A percentile compares a stretch with the other conserved stretches of the same genome.
phyloP scores from a whole-genome alignment of 306 rosid genomes.

The Rubus idaeus region DNA sequence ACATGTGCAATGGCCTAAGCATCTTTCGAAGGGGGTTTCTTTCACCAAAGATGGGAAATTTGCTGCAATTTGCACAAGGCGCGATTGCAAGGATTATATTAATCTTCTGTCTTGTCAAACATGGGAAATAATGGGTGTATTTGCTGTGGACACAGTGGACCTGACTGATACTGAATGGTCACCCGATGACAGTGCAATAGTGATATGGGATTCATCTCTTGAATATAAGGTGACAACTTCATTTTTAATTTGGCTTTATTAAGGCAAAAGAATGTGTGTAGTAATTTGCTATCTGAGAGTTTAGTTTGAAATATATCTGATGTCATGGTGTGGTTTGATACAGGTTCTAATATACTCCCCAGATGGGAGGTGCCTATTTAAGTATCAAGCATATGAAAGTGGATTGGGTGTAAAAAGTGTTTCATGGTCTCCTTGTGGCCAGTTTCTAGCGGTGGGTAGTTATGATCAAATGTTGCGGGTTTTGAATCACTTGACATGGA shows the following conservation, averaged over 20 bases:
- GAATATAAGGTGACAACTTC: constrained; percentile 73
- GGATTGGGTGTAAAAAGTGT: constrained; percentile 93
- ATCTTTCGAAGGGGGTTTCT: constrained; percentile 90
- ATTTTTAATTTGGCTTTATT: constrained; percentile 8
- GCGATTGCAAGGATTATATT: constrained; percentile 90
- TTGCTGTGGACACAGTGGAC: constrained; percentile 86
- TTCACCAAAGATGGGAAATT: constrained; percentile 87
- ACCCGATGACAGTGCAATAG: constrained; percentile 98
- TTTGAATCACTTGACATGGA: constrained; percentile 92
- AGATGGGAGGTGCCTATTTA: constrained; percentile 92
- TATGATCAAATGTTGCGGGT: constrained; percentile 97
- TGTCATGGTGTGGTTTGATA: constrained; percentile 30
- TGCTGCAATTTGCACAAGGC: constrained; percentile 95
- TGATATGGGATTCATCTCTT: constrained; percentile 93
- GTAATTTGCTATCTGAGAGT: constrained; percentile 7
- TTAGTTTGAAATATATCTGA: not conserved
- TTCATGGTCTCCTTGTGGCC: constrained; percentile 99
- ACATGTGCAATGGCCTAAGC: constrained; percentile 94
- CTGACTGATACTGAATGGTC: constrained; percentile 95
- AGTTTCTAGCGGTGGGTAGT: constrained; percentile 93
- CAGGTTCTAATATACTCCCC: constrained; percentile 96
- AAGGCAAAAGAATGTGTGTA: not conserved
- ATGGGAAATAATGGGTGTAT: constrained; percentile 94
- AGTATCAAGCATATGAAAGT: constrained; percentile 95
- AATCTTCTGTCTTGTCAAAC: constrained; percentile 87